Evolutionary conservation across 2,329 filamentous ascomycete species (phyloP), one percentile per base, ranked within the genome.

Genomic region (Diaporthe aspalathi): DNA sequence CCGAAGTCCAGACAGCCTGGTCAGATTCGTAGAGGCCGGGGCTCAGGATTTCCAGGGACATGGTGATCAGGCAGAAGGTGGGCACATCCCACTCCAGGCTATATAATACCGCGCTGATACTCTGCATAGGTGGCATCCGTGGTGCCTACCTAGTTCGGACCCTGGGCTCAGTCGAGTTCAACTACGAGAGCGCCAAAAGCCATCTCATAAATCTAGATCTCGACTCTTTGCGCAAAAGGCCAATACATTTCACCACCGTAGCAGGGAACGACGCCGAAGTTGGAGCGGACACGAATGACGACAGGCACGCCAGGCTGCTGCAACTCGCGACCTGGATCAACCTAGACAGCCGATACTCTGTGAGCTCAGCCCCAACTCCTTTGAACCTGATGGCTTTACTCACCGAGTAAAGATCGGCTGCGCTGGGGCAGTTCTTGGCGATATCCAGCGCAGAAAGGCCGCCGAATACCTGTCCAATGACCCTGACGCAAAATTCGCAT

Each of bases 371-470:
- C 12, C 43, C 45, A 9, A 9, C 29, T 62, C 38, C 4, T 40
- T 32, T n/a, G 3, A 17, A 16, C 45, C 27, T 40, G 47, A 24
- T 20, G 8, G 20, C 49, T 32, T 35, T 9, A 16, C 43, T 72
- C 17, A 68, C 63, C 11, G 5, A n/a, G 70, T 8, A 57, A 50
- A 91, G 84, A 84, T 97, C 60, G 93, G 94, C 3, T 98, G 96
- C 81, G 93, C 92, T 32, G 94, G 95, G n/a, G 95, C 95, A 32
- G 83, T 98, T 2, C 82, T 98, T n/a, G 87, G 88, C 6, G 93
- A 97, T 74, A 81, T 98, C 29, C 90, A 94, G 76, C 90, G 93
- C 67, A 87, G 90, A 75, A 87, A 87, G 77, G 88, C 90, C 49
- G 86, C 88, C 3, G 86, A 89, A 45, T 91, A 90, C 76, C 82